Evolutionary conservation across 371 early-diverging fungal genomes (phyloP).

Genomic region (Rhizopus sp.): DNA sequence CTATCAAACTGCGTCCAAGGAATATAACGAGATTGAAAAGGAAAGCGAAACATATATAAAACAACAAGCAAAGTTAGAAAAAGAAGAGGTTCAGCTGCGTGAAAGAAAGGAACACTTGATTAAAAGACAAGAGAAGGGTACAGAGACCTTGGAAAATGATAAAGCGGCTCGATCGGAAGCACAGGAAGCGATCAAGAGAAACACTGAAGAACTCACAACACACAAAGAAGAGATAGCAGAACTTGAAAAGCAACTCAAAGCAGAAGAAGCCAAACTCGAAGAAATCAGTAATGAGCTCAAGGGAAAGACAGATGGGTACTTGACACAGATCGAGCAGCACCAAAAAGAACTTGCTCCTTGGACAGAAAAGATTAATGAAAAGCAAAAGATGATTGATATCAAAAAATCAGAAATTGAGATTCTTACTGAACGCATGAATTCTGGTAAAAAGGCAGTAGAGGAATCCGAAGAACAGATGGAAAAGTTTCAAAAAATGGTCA

Average conservation of each 20-base stretch:
- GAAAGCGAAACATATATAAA: conserved; percentile 57
- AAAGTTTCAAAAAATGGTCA: conserved; percentile 21
- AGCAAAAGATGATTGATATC: conserved; percentile 75
- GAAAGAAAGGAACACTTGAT: conserved; percentile 81
- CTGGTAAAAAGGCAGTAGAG: conserved; percentile 55
- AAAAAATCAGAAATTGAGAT: conserved; percentile 77
- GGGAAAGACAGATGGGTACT: conserved; percentile 79
- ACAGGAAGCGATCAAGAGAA: conserved; percentile 54
- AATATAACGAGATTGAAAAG: conserved; percentile 66
- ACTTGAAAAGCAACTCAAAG: conserved; percentile 62
- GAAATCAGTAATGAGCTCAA: conserved; percentile 77
- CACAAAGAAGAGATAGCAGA: conserved; percentile 58
- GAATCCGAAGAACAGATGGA: conserved; percentile 65
- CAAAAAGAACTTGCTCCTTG: conserved; percentile 84
- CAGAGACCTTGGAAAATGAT: conserved; percentile 62
- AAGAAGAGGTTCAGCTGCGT: conserved; percentile 74
- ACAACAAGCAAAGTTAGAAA: conserved; percentile 75
- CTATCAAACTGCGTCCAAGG: conserved; percentile 57
- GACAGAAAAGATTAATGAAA: conserved; percentile 74
- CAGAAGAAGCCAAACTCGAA: conserved; percentile 74
- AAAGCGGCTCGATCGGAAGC: conserved; percentile 47
- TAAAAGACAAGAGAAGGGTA: conserved; percentile 71
- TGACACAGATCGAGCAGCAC: conserved; percentile 73
- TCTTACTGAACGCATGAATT: conserved; percentile 60
- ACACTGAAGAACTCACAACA: conserved; percentile 56